phyloP scores from a whole-genome alignment of 495 filamentous ascomycete species.

The Glarea lozoyensis region DNA sequence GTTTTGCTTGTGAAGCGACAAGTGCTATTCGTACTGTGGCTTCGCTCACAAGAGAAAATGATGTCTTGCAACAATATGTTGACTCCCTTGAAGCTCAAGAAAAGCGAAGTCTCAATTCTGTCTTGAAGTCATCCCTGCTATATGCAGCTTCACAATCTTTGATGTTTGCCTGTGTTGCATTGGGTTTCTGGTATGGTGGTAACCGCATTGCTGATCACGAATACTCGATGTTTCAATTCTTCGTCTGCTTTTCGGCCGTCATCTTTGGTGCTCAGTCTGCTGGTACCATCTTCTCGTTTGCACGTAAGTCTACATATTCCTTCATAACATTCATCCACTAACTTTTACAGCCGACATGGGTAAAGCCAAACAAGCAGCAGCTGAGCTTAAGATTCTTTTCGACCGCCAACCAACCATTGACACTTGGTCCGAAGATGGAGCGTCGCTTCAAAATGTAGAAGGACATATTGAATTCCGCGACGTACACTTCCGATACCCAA shows the following conservation, averaged over 20 bases:
- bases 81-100: conserved; percentile 54
- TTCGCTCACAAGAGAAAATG: conserved; percentile 72
- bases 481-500: conserved; percentile 77
- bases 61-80: conserved; percentile 70
- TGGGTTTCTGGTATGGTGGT: conserved; percentile 95
- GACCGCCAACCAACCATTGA: conserved; percentile 73
- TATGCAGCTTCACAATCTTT: conserved; percentile 76
- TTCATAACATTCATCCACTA: conserved; percentile 12
- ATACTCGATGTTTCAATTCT: conserved; percentile 72
- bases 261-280: conserved; percentile 80
- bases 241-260: conserved; percentile 71
- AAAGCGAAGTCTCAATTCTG: conserved; percentile 50
- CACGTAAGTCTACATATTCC: conserved; percentile 25
- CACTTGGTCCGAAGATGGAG: conserved; percentile 69
- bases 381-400: conserved; percentile 67
- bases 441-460: conserved; percentile 45
- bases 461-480: conserved; percentile 70
- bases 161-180: conserved; percentile 71
- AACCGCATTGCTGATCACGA: conserved; percentile 62
- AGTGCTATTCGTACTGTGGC: conserved; percentile 88
- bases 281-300: conserved; percentile 80
- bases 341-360: conserved; percentile 58
- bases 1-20: conserved; percentile 85
- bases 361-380: conserved; percentile 74
- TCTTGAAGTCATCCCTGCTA: conserved; percentile 57